phyloP scores from a whole-genome alignment of 805 yeast species.

The Lipomyces kockii region DNA sequence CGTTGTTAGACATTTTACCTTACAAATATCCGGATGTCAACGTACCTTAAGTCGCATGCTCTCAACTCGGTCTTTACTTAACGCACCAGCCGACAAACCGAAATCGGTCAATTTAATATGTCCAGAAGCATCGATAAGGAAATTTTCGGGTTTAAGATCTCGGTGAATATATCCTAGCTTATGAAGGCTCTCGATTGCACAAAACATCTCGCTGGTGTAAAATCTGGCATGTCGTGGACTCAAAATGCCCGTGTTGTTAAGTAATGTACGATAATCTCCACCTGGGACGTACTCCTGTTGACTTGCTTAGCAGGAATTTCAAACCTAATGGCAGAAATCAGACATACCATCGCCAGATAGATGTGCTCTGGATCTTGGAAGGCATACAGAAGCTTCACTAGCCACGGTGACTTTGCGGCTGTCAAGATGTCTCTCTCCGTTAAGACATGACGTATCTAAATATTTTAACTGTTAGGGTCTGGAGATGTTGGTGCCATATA shows the following conservation, averaged over 20 bases:
- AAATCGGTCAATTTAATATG: slow-evolving; percentile 89
- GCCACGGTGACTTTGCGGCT: slow-evolving; percentile 95
- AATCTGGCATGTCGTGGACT: slow-evolving; percentile 96
- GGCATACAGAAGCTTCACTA: slow-evolving; percentile 89
- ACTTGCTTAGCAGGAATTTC: neutral
- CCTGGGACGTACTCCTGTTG: slow-evolving; percentile 94
- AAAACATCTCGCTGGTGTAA: slow-evolving; percentile 94
- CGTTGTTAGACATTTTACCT: neutral
- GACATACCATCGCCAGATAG: slow-evolving; percentile 78
- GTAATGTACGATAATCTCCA: slow-evolving; percentile 93
- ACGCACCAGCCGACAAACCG: slow-evolving; percentile 96
- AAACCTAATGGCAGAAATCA: neutral
- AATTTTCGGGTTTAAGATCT: slow-evolving; percentile 93
- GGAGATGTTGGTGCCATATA: neutral
- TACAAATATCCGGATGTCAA: neutral
- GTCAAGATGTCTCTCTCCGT: slow-evolving; percentile 97
- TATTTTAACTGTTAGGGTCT: slow-evolving; percentile 2
- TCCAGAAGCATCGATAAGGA: slow-evolving; percentile 73
- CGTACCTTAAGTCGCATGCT: slow-evolving; percentile 73
- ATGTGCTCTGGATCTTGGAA: slow-evolving; percentile 91
- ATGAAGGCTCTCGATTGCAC: slow-evolving; percentile 90
- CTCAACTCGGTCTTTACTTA: slow-evolving; percentile 89
- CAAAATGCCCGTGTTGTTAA: slow-evolving; percentile 89
- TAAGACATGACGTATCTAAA: slow-evolving; percentile 79
- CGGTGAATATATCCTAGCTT: slow-evolving; percentile 95